phyloP scores from a whole-genome alignment of 2,329 filamentous ascomycete genomes.

The Ceratocystis destructans region DNA sequence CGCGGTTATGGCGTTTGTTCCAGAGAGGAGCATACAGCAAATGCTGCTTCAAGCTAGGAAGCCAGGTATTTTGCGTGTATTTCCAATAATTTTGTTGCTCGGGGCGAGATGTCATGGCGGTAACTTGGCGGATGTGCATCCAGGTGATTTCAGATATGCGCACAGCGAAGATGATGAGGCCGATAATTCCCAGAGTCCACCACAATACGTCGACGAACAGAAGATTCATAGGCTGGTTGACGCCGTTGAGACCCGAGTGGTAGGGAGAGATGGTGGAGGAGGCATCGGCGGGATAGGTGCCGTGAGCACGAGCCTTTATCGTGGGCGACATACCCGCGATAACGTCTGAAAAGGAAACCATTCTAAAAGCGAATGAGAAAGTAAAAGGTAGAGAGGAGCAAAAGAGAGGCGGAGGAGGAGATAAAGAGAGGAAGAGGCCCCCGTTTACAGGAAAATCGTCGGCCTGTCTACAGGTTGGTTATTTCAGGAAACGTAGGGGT shows the following conservation, averaged over 20 bases:
- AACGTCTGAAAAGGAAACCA: constrained; percentile 5
- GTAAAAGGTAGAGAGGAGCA: neutral
- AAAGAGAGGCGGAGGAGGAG: constrained; percentile 5
- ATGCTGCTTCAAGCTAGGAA: constrained; percentile 48
- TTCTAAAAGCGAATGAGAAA: neutral
- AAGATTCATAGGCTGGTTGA: constrained; percentile 45
- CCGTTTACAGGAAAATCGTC: neutral
- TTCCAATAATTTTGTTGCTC: constrained; percentile 47
- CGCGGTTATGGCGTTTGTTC: constrained; percentile 53
- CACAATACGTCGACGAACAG: constrained; percentile 44
- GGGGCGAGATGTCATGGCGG: constrained; percentile 40
- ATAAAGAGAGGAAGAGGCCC: neutral
- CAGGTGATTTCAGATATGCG: constrained; percentile 41
- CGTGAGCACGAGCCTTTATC: constrained; percentile 23
- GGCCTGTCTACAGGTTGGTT: neutral
- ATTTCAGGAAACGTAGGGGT: neutral
- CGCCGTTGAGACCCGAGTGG: constrained; percentile 43
- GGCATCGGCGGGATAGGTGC: constrained; percentile 22
- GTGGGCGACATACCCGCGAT: constrained; percentile 24
- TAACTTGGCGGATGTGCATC: constrained; percentile 44
- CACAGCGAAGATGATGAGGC: constrained; percentile 38
- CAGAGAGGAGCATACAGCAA: constrained; percentile 47
- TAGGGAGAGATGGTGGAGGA: constrained; percentile 42
- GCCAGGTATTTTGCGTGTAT: constrained; percentile 42
- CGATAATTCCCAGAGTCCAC: constrained; percentile 46